A percentile compares a stretch with the other conserved stretches of the same genome.
These are phyloP conservation scores for Aspergillus leporis DNA, from an alignment of 495 filamentous ascomycete genomes.

Conservation along the genomic window DNA sequence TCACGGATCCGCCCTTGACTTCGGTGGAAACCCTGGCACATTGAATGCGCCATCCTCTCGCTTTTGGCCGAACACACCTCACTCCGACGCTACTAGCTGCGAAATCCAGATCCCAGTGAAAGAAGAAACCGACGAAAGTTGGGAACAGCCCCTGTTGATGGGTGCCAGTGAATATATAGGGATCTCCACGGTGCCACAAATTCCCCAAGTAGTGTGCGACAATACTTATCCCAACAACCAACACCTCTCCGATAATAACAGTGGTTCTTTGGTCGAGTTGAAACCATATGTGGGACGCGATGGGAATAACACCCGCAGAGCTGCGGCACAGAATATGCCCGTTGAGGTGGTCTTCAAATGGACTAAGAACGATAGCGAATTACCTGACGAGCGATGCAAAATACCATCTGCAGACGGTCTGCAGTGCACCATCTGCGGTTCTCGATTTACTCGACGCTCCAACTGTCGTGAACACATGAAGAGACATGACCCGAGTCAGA, in stretches of 20 bases:
- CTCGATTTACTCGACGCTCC: constrained; percentile 81
- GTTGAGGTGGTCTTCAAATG: constrained; percentile 15
- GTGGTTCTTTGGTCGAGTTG: constrained; percentile 1
- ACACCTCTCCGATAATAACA: background rate
- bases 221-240: background rate
- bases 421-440: constrained; percentile 73
- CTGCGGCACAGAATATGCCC: constrained; percentile 3
- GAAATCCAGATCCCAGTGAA: constrained; percentile 17
- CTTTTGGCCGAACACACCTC: constrained; percentile 27
- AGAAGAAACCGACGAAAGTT: constrained; percentile 18
- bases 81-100: constrained; percentile 18
- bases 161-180: background rate
- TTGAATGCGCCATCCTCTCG: constrained; percentile 15
- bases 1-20: constrained; percentile 26
- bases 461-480: constrained; percentile 92
- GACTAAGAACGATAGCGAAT: constrained; percentile 13
- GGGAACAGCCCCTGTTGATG: constrained; percentile 11
- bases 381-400: constrained; percentile 15
- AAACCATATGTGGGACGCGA: constrained; percentile 3
- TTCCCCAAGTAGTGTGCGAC: background rate
- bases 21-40: constrained; percentile 9
- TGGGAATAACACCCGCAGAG: background rate
- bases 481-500: constrained; percentile 76
- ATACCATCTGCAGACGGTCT: constrained; percentile 49
- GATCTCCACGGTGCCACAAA: background rate